Evolutionary conservation across 495 filamentous ascomycete species (phyloP).

Genomic region (Chaetomium cochliodes): DNA sequence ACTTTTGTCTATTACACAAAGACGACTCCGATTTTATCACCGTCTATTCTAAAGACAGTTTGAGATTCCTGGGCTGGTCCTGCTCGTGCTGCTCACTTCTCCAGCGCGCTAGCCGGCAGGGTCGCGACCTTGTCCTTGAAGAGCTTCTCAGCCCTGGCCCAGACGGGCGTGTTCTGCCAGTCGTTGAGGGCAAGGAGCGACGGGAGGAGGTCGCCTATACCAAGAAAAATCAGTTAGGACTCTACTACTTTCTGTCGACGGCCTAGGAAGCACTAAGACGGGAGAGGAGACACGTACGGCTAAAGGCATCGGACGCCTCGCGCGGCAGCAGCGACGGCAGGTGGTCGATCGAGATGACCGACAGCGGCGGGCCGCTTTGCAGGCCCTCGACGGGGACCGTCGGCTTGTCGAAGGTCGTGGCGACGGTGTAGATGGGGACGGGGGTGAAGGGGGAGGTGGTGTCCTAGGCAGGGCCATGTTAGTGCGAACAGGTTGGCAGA

Average conservation of each 20-base stretch:
- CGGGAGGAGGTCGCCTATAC: slow-evolving; percentile 64
- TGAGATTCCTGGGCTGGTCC: neutral
- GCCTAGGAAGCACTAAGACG: neutral
- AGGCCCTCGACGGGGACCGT: slow-evolving; percentile 68
- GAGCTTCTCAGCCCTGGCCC: slow-evolving; percentile 77
- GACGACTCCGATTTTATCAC: slow-evolving; percentile 1
- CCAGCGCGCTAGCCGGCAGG: slow-evolving; percentile 54
- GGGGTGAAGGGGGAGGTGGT: slow-evolving; percentile 57
- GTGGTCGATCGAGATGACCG: slow-evolving; percentile 87
- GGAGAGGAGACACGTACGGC: slow-evolving; percentile 34
- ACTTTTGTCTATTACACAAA: slow-evolving; percentile 13
- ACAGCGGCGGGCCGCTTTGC: slow-evolving; percentile 57
- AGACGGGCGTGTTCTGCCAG: slow-evolving; percentile 69
- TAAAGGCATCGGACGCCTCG: slow-evolving; percentile 85
- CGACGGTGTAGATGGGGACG: slow-evolving; percentile 80
- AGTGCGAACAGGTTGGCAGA: slow-evolving; percentile 53
- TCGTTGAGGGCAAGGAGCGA: slow-evolving; percentile 76
- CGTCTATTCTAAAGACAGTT: slow-evolving; percentile 3
- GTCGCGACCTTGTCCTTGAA: slow-evolving; percentile 82
- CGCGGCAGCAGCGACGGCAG: slow-evolving; percentile 82
- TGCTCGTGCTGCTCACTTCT: slow-evolving; percentile 32
- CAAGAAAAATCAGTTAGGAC: neutral
- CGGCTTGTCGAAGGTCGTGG: slow-evolving; percentile 80
- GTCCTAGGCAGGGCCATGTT: slow-evolving; percentile 43
- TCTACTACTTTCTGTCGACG: neutral